These are phyloP conservation scores for Eucalyptus grandis DNA, from an alignment of 345 rosid species.

Conservation along the genomic window DNA sequence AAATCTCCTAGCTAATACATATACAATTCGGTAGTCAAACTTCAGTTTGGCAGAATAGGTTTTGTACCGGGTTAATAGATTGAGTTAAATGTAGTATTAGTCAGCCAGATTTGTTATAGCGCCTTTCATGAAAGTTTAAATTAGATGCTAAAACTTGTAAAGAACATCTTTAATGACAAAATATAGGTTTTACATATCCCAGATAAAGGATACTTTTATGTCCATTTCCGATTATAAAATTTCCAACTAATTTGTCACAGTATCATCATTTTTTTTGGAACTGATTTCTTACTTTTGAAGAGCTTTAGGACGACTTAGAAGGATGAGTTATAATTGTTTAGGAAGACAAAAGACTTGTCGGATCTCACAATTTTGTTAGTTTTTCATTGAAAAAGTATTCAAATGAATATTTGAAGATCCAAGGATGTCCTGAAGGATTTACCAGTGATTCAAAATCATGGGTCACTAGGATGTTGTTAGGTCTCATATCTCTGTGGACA, in stretches of 20 bases:
- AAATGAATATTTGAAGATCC: background rate
- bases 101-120: background rate
- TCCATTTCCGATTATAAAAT: background rate
- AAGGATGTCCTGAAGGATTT: background rate
- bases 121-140: background rate
- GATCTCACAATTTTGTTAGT: background rate
- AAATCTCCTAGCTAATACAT: conserved; percentile 47
- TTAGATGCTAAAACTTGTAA: background rate
- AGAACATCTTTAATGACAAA: background rate
- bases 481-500: conserved; percentile 55
- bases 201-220: background rate
- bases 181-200: background rate
- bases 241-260: background rate
- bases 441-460: conserved; percentile 52
- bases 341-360: too few species aligned
- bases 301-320: background rate
- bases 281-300: background rate
- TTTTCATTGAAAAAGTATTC: background rate
- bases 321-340: background rate
- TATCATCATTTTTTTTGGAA: background rate
- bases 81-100: background rate
- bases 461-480: conserved; percentile 57
- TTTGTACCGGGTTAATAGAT: background rate
- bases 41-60: background rate
- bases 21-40: background rate